Conservation (phyloP, 140 eudicot genomes). For the Erigeron philadelphicus region DNA sequence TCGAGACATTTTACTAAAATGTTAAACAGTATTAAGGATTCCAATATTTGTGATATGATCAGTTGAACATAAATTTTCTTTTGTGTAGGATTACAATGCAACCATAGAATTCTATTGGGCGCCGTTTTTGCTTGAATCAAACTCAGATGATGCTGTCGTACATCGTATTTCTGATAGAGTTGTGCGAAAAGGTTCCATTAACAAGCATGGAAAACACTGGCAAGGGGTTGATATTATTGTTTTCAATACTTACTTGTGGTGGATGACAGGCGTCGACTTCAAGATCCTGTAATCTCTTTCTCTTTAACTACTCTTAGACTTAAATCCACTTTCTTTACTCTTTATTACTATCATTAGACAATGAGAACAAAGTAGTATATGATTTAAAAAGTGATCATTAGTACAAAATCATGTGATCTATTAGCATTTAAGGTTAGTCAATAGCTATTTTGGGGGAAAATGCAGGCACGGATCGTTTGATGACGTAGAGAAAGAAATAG, state of each 20-base stretch:
- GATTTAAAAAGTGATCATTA: neutral
- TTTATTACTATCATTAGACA: neutral
- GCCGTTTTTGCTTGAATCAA: constrained; percentile 87
- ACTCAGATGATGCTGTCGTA: constrained; percentile 65
- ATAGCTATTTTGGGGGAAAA: neutral
- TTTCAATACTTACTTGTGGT: constrained; percentile 92
- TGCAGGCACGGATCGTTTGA: constrained; percentile 83
- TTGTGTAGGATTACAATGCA: constrained; percentile 66
- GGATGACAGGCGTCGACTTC: constrained; percentile 81
- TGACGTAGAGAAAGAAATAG: constrained; percentile 61
- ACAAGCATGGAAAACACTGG: constrained; percentile 76
- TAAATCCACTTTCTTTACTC: neutral
- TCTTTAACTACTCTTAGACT: neutral
- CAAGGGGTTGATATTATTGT: constrained; percentile 85
- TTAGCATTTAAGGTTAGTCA: neutral
- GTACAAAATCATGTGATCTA: neutral
- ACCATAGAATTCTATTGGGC: constrained; percentile 99
- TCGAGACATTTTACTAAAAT: neutral
- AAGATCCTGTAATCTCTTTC: constrained; percentile 59
- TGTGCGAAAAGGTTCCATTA: constrained; percentile 79
- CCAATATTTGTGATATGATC: neutral
- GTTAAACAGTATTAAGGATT: neutral
- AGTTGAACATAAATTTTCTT: neutral
- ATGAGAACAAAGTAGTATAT: no score
- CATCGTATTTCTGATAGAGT: constrained; percentile 71